Base-by-base conservation (phyloP, 2,329 filamentous ascomycete species). In the Apiospora sp. region DNA sequence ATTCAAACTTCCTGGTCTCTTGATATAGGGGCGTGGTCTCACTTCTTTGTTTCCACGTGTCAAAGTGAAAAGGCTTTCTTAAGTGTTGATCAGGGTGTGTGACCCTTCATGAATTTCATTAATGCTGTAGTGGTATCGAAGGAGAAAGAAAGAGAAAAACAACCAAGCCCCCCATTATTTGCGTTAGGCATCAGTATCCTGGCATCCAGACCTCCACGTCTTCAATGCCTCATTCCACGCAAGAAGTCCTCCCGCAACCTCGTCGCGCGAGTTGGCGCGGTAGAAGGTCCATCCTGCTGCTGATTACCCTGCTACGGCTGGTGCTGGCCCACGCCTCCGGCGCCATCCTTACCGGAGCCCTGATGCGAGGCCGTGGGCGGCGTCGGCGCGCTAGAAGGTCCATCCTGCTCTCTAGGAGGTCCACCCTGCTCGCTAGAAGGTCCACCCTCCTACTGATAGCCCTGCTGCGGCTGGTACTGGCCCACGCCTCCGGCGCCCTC, bases 381-480 rank as follows among this genome's bases (percentile, higher is more conserved):
- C 12, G 73, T 19, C 16, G 67, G 81, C 82, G n/a, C n/a, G 13
- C 13, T 6, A 27, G 19, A 41, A 49, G 27, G 16, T 37, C 58
- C 34, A 41, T 34, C 34, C 34, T 34, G 13, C n/a, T n/a, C n/a
- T n/a, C 13, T 6, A 27, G 19, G 10, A 49, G 27, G 16, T 37
- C 58, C 34, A 41, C 58, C 34, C 34, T 34, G n/a, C n/a, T n/a
- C n/a, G 13, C 13, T 6, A 27, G 19, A 41, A 49, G 27, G 16
- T 37, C 58, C 34, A 41, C 58, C 34, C 34, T 34, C 16, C 58
- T 64, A 41, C 34, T 41, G 58, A 3, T 13, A 14, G 19, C 58
- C 34, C 34, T 51, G 49, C 49, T 51, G 49, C 49, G 49, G 49
- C 4, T 51, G 49, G n/a, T 51, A 27, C 49, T 51, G 49, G 6